A percentile compares a stretch with the other conserved stretches of the same genome.
Conservation (phyloP, 108 stramenopile species). For the Cylindrotheca fusiformis region DNA sequence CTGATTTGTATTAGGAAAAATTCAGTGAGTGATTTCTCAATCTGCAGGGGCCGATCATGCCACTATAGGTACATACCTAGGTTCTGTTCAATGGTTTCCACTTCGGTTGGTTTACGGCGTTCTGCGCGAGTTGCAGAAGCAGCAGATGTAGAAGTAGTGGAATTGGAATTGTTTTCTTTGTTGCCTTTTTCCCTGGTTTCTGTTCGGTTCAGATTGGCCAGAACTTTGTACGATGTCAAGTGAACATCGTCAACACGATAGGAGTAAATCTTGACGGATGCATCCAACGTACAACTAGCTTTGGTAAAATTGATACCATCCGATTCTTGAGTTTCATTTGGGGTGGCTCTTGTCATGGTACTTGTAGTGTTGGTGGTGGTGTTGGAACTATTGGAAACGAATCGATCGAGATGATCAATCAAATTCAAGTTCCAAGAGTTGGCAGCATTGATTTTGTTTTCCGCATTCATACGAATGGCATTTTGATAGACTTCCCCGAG, state of each 20-base stretch:
- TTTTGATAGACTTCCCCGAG: slow-evolving; percentile 83
- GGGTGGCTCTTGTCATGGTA: slow-evolving; percentile 12
- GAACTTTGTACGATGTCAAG: slow-evolving; percentile 87
- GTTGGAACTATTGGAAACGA: slow-evolving; percentile 26
- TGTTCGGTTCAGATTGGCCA: slow-evolving; percentile 92
- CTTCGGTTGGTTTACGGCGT: not conserved
- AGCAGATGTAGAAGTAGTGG: not conserved
- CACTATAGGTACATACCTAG: slow-evolving; percentile 49
- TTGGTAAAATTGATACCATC: slow-evolving; percentile 93
- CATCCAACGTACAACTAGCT: slow-evolving; percentile 96
- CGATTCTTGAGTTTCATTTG: slow-evolving; percentile 9
- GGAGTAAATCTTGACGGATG: slow-evolving; percentile 96
- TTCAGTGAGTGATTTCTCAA: not conserved
- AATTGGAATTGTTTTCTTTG: slow-evolving; percentile 7
- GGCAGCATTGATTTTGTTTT: slow-evolving; percentile 94
- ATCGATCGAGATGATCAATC: slow-evolving; percentile 97
- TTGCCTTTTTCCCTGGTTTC: slow-evolving; percentile 39
- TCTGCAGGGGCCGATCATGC: not conserved
- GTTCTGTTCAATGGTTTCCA: slow-evolving; percentile 74
- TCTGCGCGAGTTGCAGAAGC: slow-evolving; percentile 25
- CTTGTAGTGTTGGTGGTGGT: not conserved
- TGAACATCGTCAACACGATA: slow-evolving; percentile 97
- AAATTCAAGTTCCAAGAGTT: slow-evolving; percentile 94
- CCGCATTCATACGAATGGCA: slow-evolving; percentile 91
- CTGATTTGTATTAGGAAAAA: slow-evolving; percentile 23